Evolutionary conservation across 371 early-diverging fungal genomes (phyloP), one percentile per base, ranked within the genome.

Genomic region (Mortierella sp.): DNA sequence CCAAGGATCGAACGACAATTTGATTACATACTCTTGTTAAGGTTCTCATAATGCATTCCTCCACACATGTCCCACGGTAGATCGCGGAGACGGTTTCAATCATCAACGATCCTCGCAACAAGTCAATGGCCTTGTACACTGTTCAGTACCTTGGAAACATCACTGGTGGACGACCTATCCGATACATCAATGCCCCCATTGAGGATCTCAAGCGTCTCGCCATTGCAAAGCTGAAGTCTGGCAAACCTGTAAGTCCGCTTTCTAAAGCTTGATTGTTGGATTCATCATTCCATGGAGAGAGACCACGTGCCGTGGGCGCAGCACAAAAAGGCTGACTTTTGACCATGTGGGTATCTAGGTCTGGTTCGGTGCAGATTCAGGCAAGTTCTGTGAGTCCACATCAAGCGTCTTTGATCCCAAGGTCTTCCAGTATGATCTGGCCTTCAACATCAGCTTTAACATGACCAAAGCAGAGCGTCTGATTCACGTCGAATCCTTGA

Each of bases 351-450:
- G 3, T 39, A 37, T 37, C 13, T 50, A 72, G 72, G 72, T 93
- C 13, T 93, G 93, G 94, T 94, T 93, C 61, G 93, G 93, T 9
- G 90, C 91, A 51, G 93, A 94, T 79, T 92, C 93, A 22, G 91
- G 92, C 67, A 90, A 89, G 80, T 83, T 73, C 67, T 50, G 67
- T 24, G 55, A 82, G 17, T 73, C 80, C 24, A 58, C 76, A n/a
- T 66, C 81, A 25, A 93, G 87, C 40, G 80, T 88, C 31, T 80
- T 94, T 83, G 94, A 94, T 57, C 81, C 85, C 9, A 81, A 86
- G 27, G 59, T 88, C 14, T 87, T 83, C 64, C 89, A 92, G 60
- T 94, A 91, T 60, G 83, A 85, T 41, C 59, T 88, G 2, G 91
- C 88, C 10, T 93, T 94, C 71, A 85, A 87, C 57, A 67, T 91